Percentiles rank a stretch among this genome's conserved stretches.
Evolutionary conservation across 768 basidiomycete species (phyloP).

Genomic region (Rhodocollybia butyracea): DNA sequence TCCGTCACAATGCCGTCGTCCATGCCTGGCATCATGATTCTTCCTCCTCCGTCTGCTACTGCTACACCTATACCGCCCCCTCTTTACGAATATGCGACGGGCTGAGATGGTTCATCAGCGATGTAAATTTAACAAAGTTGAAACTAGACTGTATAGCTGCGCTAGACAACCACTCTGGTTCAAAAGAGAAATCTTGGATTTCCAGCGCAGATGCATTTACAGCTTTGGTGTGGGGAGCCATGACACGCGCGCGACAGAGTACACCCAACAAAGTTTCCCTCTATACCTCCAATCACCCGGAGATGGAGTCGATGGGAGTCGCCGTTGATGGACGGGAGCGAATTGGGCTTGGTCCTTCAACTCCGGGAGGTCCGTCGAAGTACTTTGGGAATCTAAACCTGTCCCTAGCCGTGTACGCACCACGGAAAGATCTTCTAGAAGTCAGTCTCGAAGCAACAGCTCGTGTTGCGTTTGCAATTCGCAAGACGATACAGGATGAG

Average conservation of each 20-base stretch:
- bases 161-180: background rate
- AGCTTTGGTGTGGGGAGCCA: constrained; percentile 8
- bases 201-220: constrained; percentile 8
- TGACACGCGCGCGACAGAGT: constrained; percentile 4
- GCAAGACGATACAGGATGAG: background rate
- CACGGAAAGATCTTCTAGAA: background rate
- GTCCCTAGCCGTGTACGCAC: background rate
- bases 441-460: background rate
- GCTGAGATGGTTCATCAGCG: constrained; percentile 4
- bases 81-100: background rate
- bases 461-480: constrained; percentile 1
- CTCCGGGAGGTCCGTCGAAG: background rate
- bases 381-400: constrained; percentile 6
- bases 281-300: background rate
- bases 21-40: background rate
- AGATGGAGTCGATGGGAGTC: constrained; percentile 1
- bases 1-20: background rate
- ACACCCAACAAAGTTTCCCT: background rate
- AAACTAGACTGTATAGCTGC: background rate
- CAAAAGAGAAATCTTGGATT: background rate
- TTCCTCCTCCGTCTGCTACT: background rate
- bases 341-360: background rate
- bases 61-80: background rate
- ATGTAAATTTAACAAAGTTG: background rate
- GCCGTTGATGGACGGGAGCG: constrained; percentile 3